Base-by-base conservation (phyloP, 768 basidiomycete genomes). In the Leccinum broughii region DNA sequence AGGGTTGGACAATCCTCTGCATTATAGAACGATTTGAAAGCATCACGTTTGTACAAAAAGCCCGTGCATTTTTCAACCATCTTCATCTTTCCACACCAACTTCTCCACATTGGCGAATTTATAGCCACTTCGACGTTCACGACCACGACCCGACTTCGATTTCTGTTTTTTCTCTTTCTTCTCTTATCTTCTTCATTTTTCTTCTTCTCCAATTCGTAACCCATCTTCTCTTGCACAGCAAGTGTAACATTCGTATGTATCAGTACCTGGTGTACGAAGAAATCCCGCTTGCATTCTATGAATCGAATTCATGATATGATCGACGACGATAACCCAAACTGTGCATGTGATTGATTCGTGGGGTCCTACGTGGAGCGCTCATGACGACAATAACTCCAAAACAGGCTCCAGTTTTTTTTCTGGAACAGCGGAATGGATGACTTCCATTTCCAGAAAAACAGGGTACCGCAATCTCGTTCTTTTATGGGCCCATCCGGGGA, bases 221-320 rank as follows among this genome's bases (percentile, higher is more conserved):
- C 44, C 44, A 20, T n/a, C 44, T 14, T 20, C 13, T 49, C 11
- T 39, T 57, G 61, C 44, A 20, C 60, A 63, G 67, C 70, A 54
- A 26, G 44, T 46, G 44, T 46, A 46, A 46, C 44, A 6, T 59
- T 48, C 64, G 52, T 72, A 73, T 72, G 67, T 75, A 75, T 74
- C 28, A 66, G 67, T 75, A 74, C 72, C 72, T 55, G 58, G 70
- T 57, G 63, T 77, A 72, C 64, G 74, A 60, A n/a, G 51, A 61
- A 64, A 67, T 26, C 69, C 64, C 10, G 24, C 49, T 49, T 57
- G 50, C 63, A 51, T 37, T 62, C 52, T 63, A 68, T 68, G 64
- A 69, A 72, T 65, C n/a, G 20, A 46, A 46, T 46, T 20, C 41
- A 44, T 20, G 44, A 46, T 46, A 46, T 46, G 44, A 46, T 46